Conservation (phyloP, 2,329 filamentous ascomycete species). For the Trichoderma hamatum region DNA sequence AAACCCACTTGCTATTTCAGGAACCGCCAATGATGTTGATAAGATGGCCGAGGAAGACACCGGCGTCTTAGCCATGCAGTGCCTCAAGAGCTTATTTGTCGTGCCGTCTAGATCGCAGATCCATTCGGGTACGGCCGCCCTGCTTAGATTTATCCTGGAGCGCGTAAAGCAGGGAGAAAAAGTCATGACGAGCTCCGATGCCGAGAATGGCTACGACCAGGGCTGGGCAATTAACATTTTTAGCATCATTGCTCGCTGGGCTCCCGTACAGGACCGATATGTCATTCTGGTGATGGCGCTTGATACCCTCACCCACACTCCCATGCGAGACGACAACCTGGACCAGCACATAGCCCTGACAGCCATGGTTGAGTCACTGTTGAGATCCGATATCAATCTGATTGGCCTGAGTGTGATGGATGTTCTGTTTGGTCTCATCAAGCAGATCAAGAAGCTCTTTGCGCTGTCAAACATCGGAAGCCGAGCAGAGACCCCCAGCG, state of each 20-base stretch:
- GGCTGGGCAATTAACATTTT: constrained; percentile 86
- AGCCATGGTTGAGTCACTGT: constrained; percentile 76
- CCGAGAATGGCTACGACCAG: constrained; percentile 41
- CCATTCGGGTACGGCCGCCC: constrained; percentile 70
- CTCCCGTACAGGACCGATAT: constrained; percentile 92
- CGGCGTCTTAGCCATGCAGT: constrained; percentile 79
- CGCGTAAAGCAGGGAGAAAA: constrained; percentile 55
- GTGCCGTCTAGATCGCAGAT: constrained; percentile 82
- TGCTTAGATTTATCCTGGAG: constrained; percentile 74
- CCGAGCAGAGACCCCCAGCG: constrained; percentile 39
- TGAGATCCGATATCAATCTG: constrained; percentile 87
- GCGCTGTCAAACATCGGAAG: constrained; percentile 57
- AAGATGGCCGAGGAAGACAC: constrained; percentile 88
- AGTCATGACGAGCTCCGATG: constrained; percentile 53
- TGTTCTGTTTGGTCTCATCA: constrained; percentile 80
- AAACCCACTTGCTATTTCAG: constrained; percentile 73
- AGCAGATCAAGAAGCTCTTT: constrained; percentile 78
- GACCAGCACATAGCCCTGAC: constrained; percentile 74
- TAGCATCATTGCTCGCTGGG: constrained; percentile 79
- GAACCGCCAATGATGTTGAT: constrained; percentile 84
- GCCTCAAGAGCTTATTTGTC: constrained; percentile 82
- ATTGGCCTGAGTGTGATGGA: constrained; percentile 98
- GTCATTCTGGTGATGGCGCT: constrained; percentile 82
- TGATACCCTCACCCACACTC: constrained; percentile 71
- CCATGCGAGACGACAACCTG: constrained; percentile 70